Percentiles rank a stretch among this genome's conserved stretches.
phyloP scores from a whole-genome alignment of 306 rosid genomes.

The Alnus rubra region DNA sequence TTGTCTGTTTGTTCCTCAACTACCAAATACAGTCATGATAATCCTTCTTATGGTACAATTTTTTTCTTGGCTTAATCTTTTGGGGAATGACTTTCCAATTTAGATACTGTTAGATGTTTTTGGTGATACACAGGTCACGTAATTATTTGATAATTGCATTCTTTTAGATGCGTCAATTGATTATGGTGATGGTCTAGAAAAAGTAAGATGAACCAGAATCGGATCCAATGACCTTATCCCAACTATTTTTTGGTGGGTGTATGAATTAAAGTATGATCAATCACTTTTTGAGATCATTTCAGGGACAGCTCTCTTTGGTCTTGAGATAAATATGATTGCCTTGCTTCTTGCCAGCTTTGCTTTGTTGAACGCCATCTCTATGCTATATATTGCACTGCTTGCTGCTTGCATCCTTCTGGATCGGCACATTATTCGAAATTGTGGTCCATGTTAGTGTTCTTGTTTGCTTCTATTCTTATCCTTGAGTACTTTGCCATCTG shows the following conservation, averaged over 20 bases:
- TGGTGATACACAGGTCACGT: too few relatives aligned
- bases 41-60: slow-evolving; percentile 84
- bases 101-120: too few relatives aligned
- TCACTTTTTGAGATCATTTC: slow-evolving; percentile 18
- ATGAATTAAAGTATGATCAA: neutral
- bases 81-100: too few relatives aligned
- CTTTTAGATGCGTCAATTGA: too few relatives aligned
- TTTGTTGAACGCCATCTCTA: slow-evolving; percentile 80
- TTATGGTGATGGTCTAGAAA: too few relatives aligned
- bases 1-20: slow-evolving; percentile 83
- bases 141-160: too few relatives aligned
- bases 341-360: slow-evolving; percentile 93
- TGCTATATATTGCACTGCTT: slow-evolving; percentile 73
- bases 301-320: slow-evolving; percentile 57
- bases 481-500: slow-evolving; percentile 81
- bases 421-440: slow-evolving; percentile 65
- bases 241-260: too few relatives aligned
- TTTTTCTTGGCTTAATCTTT: too few relatives aligned
- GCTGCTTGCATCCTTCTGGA: slow-evolving; percentile 84
- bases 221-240: too few relatives aligned
- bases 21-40: slow-evolving; percentile 48
- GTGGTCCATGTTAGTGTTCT: slow-evolving; percentile 79
- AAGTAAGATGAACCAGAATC: too few relatives aligned
- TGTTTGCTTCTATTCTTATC: slow-evolving; percentile 88
- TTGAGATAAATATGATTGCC: slow-evolving; percentile 96